Conservation (phyloP, 2,329 filamentous ascomycete species). For the Samsoniella hepiali region DNA sequence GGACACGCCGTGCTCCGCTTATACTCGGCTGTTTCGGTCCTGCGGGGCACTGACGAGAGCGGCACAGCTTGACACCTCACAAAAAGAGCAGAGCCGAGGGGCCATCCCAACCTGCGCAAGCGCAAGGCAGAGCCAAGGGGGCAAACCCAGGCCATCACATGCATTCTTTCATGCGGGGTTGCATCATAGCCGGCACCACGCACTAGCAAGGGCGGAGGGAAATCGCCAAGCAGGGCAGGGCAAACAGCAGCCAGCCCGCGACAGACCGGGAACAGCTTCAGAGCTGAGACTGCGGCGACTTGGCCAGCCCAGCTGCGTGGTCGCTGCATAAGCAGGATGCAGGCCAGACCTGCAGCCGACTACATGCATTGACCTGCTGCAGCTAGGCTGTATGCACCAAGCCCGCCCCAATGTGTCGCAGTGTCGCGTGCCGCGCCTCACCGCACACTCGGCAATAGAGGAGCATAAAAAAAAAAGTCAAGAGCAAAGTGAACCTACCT, state of each 20-base stretch:
- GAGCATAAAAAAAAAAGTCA: slow-evolving; percentile 18
- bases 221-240: not conserved
- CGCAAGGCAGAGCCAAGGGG: not conserved
- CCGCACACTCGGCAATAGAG: not conserved
- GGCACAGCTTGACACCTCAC: slow-evolving; percentile 6
- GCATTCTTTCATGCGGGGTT: slow-evolving; percentile 15
- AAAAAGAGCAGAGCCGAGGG: slow-evolving; percentile 8
- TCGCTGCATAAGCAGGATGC: not conserved
- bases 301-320: slow-evolving; percentile 1
- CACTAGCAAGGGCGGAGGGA: not conserved
- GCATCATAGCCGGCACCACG: slow-evolving; percentile 11
- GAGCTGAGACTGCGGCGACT: not conserved
- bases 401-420: slow-evolving; percentile 2
- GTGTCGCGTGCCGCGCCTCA: slow-evolving; percentile 8
- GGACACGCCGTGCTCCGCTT: slow-evolving; percentile 18
- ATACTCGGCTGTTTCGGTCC: slow-evolving; percentile 19
- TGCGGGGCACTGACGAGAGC: slow-evolving; percentile 17
- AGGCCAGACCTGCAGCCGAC: not conserved
- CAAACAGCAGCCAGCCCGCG: not conserved
- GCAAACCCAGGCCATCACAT: slow-evolving; percentile 12
- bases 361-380: not conserved
- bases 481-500: slow-evolving; percentile 58
- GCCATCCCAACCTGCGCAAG: not conserved
- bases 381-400: slow-evolving; percentile 5
- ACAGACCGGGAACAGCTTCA: not conserved